Evolutionary conservation across 2,329 filamentous ascomycete species (phyloP), one percentile per base, ranked within the genome.

Genomic region (Cladosporium velox): DNA sequence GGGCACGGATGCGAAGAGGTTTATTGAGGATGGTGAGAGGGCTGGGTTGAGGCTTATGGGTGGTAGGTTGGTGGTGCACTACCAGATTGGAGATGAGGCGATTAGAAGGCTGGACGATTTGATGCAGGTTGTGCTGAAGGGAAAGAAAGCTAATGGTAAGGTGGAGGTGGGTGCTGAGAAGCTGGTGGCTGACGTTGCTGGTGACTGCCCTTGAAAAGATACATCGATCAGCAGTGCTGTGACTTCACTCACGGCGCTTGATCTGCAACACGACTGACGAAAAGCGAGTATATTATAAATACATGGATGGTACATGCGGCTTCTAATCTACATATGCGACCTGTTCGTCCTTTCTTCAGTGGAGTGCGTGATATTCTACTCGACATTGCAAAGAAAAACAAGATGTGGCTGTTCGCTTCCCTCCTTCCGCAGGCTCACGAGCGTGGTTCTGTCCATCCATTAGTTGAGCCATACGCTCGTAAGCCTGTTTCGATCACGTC

Each of bases 71-170:
- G 89, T 91, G 2, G 81, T 90, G 24, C 90, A 91, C 77, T 91
- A 90, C 76, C 89, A 93, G 81, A 88, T 91, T 69, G 87, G 87
- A 18, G 86, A 88, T 0, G 86, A 88, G 70, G 86, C 89, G 1
- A 79, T 93, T 55, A 75, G 79, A 28, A 81, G 81, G 65, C 76
- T 91, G 35, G 84, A 85, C 67, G 78, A 80, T 59, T 81, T 89
- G 5, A 90, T 91, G 72, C 71, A 74, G 63, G 74, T 71, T 21
- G 73, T 78, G 14, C 69, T 77, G 41, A 71, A 75, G 58, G 74
- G 73, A 1, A 64, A 70, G 66, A 38, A 68, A 58, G 21, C 68
- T 38, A 67, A 73, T 44, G 72, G 72, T 15, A 67, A 62, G 18
- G 73, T 71, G 7, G 72, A 73, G 44, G 66, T 71, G 44, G 58